Conservation (phyloP, 2,329 filamentous ascomycete genomes). For the Talaromyces marneffei region DNA sequence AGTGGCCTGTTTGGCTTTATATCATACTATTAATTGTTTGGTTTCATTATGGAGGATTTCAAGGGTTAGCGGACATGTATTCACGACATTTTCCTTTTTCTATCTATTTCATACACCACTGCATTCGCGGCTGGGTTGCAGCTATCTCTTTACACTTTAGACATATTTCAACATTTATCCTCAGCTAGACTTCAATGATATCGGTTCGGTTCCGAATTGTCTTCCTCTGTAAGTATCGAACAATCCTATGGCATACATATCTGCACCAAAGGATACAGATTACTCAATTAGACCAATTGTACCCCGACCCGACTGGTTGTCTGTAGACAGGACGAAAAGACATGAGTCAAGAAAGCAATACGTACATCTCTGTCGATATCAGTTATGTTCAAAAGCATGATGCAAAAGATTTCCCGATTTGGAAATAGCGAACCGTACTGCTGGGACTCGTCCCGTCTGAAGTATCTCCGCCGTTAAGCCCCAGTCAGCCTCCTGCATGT, state of each 20-base stretch:
- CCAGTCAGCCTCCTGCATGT: not conserved
- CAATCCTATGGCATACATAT: not conserved
- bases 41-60: conserved; percentile 13
- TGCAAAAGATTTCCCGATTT: not conserved
- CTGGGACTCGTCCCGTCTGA: not conserved
- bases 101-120: not conserved
- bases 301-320: not conserved
- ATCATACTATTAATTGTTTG: conserved; percentile 4
- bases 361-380: not conserved
- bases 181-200: not conserved
- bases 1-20: not conserved
- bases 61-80: conserved; percentile 8
- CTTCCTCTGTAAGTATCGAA: not conserved
- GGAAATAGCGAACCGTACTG: not conserved
- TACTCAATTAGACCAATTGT: not conserved
- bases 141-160: not conserved
- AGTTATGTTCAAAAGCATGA: not conserved
- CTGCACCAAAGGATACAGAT: not conserved
- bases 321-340: not conserved
- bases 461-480: not conserved
- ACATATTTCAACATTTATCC: not conserved
- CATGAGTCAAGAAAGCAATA: not conserved
- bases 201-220: not conserved
- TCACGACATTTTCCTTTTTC: conserved; percentile 8
- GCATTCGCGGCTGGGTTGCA: conserved; percentile 9